Percentiles rank a stretch among this genome's conserved stretches.
Conservation (phyloP, 495 filamentous ascomycete species). For the Pyrenula massariospora region DNA sequence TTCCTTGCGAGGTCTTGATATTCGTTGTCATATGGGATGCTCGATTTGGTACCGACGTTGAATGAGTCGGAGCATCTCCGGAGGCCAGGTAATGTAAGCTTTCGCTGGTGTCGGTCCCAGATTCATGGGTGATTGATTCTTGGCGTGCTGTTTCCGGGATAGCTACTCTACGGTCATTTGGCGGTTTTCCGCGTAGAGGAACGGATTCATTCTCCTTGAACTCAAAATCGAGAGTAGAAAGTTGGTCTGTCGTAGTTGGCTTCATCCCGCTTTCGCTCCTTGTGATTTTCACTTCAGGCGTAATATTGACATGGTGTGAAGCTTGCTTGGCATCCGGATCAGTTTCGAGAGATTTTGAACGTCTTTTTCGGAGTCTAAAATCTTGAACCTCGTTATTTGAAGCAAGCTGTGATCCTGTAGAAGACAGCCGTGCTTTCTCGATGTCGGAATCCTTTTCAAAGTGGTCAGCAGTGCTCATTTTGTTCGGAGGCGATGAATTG, state of each 20-base stretch:
- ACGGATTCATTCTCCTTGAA: neutral
- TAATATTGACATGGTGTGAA: neutral
- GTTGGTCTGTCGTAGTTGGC: neutral
- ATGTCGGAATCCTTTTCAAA: neutral
- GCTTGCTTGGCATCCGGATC: neutral
- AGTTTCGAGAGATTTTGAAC: neutral
- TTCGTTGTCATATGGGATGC: neutral
- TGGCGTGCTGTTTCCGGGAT: neutral
- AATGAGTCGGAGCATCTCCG: neutral
- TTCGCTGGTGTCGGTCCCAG: too few relatives aligned
- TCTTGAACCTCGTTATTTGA: neutral
- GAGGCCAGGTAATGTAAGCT: too few relatives aligned
- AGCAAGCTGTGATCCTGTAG: neutral
- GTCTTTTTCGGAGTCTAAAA: neutral
- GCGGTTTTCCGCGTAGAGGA: neutral
- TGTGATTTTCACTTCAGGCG: neutral
- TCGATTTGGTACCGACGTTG: neutral
- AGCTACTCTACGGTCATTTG: neutral
- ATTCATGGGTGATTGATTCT: too few relatives aligned
- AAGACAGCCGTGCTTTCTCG: neutral
- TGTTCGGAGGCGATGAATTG: neutral
- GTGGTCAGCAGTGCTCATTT: neutral
- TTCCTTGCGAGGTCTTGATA: neutral
- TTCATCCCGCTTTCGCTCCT: too few relatives aligned
- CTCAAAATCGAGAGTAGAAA: neutral